Conservation (phyloP, 2,329 filamentous ascomycete species). For the Coniochaeta sp. region DNA sequence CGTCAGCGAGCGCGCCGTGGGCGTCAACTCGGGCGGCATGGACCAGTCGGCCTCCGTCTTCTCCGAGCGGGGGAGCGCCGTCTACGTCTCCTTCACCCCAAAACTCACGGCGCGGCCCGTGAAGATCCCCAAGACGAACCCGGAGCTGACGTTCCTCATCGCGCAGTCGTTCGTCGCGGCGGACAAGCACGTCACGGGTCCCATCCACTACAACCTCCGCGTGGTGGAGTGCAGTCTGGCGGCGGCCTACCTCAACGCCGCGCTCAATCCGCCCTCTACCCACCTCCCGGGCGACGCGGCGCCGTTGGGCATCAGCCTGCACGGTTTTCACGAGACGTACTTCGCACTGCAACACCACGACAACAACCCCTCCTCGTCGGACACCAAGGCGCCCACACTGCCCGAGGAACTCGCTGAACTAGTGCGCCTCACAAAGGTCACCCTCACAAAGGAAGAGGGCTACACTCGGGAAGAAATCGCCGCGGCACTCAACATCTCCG, state of each 20-base stretch:
- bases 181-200: slow-evolving; percentile 90
- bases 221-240: slow-evolving; percentile 94
- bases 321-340: slow-evolving; percentile 80
- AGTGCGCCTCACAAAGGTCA: slow-evolving; percentile 60
- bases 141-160: slow-evolving; percentile 85
- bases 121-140: slow-evolving; percentile 71
- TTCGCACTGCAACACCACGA: slow-evolving; percentile 48
- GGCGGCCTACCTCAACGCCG: slow-evolving; percentile 59
- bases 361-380: slow-evolving; percentile 16
- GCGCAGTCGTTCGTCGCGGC: slow-evolving; percentile 91
- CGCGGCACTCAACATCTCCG: slow-evolving; percentile 58
- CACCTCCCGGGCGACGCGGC: slow-evolving; percentile 71
- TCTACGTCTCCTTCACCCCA: slow-evolving; percentile 87
- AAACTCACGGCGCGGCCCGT: slow-evolving; percentile 69
- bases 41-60: slow-evolving; percentile 96
- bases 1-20: slow-evolving; percentile 87
- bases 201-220: slow-evolving; percentile 91
- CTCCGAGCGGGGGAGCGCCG: slow-evolving; percentile 74
- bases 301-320: slow-evolving; percentile 75
- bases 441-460: slow-evolving; percentile 68
- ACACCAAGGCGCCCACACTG: slow-evolving; percentile 19
- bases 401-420: slow-evolving; percentile 68
- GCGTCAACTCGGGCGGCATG: slow-evolving; percentile 97
- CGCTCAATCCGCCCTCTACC: slow-evolving; percentile 48
- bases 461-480: slow-evolving; percentile 87